Base-by-base conservation (phyloP, 2,329 filamentous ascomycete species). In the Ascosphaera apis region DNA sequence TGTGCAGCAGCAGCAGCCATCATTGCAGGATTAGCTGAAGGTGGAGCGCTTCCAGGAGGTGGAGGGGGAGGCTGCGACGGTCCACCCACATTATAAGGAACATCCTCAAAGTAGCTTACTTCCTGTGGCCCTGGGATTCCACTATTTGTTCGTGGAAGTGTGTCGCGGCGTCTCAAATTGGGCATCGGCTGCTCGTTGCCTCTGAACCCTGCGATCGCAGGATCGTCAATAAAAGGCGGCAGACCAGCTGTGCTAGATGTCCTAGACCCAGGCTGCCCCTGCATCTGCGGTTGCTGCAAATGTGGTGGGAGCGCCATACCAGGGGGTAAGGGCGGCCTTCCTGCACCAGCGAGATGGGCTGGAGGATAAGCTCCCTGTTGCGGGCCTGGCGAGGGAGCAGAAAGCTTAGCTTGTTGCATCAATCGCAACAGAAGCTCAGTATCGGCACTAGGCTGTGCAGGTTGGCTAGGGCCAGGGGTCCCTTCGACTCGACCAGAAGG, bases 391-490 rank as follows among this genome's bases (percentile, higher is more conserved):
- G 38, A 33, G 40, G 42, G 37, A 36, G 53, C 40, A 28, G 47
- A 51, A 21, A 57, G 46, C 31, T 51, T 52, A 12, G 63, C 58
- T 47, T 67, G 63, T 44, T 76, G 70, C 79, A 92, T 88, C 19
- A 92, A 64, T 41, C 74, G 78, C 55, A 91, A 79, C 34, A 92
- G 60, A 50, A 88, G 84, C 43, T 91, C 78, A n/a, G 76, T 70
- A 45, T 86, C 79, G 45, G 64, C 69, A 50, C 67, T 73, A 42
- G 51, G 54, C 47, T 58, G 37, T 53, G 51, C 21, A 55, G 43
- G 37, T n/a, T n/a, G n/a, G n/a, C n/a, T n/a, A n/a, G n/a, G n/a
- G n/a, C n/a, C n/a, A n/a, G n/a, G n/a, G n/a, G n/a, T n/a, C n/a
- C n/a, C n/a, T n/a, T n/a, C n/a, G n/a, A n/a, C n/a, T 33, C 45